Evolutionary conservation across 2,329 filamentous ascomycete genomes (phyloP).

Genomic region (Fusarium xylarioides): DNA sequence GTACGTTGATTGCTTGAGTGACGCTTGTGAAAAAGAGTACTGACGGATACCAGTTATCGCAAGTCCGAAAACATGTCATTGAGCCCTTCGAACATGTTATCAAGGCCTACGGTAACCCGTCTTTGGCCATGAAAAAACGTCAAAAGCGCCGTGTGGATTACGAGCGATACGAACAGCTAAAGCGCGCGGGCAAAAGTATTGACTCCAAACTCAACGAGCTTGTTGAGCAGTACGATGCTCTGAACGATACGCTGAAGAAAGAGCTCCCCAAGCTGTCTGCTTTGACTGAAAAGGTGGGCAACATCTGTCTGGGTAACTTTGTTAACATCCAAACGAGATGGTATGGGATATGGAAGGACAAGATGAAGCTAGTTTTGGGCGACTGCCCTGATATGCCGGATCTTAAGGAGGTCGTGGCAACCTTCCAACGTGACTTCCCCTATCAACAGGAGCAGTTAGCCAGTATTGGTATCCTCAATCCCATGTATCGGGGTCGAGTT

Average conservation of each 20-base stretch:
- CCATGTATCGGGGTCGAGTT: constrained; percentile 67
- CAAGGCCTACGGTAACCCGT: constrained; percentile 82
- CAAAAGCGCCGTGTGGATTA: constrained; percentile 93
- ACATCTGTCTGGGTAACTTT: constrained; percentile 83
- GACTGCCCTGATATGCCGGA: constrained; percentile 70
- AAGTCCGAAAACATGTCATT: constrained; percentile 84
- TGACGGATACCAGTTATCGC: constrained; percentile 56
- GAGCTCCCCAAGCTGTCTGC: constrained; percentile 86
- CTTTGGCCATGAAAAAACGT: constrained; percentile 91
- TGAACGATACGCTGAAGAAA: constrained; percentile 93
- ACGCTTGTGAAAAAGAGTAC: background rate
- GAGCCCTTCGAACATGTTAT: constrained; percentile 83
- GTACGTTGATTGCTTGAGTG: constrained; percentile 58
- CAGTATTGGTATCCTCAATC: constrained; percentile 81
- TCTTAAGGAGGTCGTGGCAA: constrained; percentile 75
- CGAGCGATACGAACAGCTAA: constrained; percentile 80
- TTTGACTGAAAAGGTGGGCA: constrained; percentile 84
- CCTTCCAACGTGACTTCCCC: constrained; percentile 82
- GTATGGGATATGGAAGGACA: constrained; percentile 85
- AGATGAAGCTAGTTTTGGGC: constrained; percentile 78
- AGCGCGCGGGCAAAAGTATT: constrained; percentile 82
- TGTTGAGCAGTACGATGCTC: constrained; percentile 86
- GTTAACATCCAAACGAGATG: constrained; percentile 85
- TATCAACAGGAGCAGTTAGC: constrained; percentile 77
- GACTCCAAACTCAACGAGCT: constrained; percentile 86